Base-by-base conservation (phyloP, 2,329 filamentous ascomycete species). In the Pseudopithomyces chartarum region DNA sequence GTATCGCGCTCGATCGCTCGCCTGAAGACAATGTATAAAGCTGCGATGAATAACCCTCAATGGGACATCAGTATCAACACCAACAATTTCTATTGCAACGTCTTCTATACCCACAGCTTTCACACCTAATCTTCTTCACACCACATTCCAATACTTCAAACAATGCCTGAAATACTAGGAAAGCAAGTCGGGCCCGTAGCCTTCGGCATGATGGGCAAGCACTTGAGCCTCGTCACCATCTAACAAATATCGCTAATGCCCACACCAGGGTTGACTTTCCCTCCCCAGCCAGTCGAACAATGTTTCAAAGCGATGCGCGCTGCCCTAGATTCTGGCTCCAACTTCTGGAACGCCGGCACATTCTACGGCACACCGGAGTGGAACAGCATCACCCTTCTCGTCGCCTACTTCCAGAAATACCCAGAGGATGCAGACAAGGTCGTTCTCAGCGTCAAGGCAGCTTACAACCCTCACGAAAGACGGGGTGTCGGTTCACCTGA, bases 361-460 rank as follows among this genome's bases (percentile, higher is more conserved):
- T 63, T 79, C 58, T 80, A 80, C 65, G 78, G 79, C 19, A 67
- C 73, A 5, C 67, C 75, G 0, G 70, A 77, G 12, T 62, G 64
- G 51, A 82, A 80, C 63, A 75, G 69, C 12, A 66, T 82, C 1
- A 71, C 76, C 19, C 65, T 82, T 13, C 68, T 82, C 13, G 69
- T 74, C 15, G 67, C 73, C 19, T 82, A 81, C 67, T 82, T 81
- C 57, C 66, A 67, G n/a, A 75, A 78, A 57, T 78, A 82, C 57
- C 80, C 80, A 2, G 71, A 76, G 43, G 77, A 82, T 60, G 78
- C 76, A 1, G 60, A 71, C 40, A 79, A 78, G 55, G 76, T 82
- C 3, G 73, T 79, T 6, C 45, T 82, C 11, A 76, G 67, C 45
- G 74, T 82, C 69, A 81, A 81, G 63, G 78, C 79, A 8, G 77